Evolutionary conservation across 371 early-diverging fungal genomes (phyloP), one percentile per base, ranked within the genome.

Genomic region (Zopfochytrium polystomum): DNA sequence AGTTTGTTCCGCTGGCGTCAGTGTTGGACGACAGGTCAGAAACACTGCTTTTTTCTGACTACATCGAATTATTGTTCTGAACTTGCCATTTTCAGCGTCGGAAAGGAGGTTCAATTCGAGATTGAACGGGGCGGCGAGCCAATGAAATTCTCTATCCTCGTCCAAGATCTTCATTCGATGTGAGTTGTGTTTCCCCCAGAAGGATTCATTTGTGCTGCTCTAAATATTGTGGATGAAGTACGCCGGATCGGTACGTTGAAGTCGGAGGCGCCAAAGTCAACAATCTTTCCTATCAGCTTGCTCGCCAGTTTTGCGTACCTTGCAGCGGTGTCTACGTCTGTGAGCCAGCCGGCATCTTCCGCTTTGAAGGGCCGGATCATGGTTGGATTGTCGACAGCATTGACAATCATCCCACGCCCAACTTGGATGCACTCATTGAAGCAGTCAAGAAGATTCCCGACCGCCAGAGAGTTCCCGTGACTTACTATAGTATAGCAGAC

Each of bases 211-310:
- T 13, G 18, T 6, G 20, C 6, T 55, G 11, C 11, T 32, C 32
- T 27, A 13, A 6, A 7, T 51, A 3, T 7, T 32, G n/a, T 31
- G 34, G 22, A 6, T 11, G 7, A 30, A 73, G 69, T 20, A 75
- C 77, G 2, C 76, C 79, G 1, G 70, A 73, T 53, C 62, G 76
- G 11, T 79, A 68, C 47, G 67, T 96, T 18, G 91, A 93, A 66
- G 78, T 93, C 31, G 95, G 95, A 46, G 96, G 94, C 35, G 87
- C 85, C 15, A 80, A 86, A 23, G 72, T 93, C 33, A 87, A 92
- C 70, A 84, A 91, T 57, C 66, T 93, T 4, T 87, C 89, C 20
- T 93, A 91, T 70, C 93, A 93, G 71, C 79, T 92, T 42, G 94
- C 93, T 0, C 80, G 86, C 47, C 80, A 83, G 3, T 90, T 85